Evolutionary conservation across 371 early-diverging fungal species (phyloP).

Genomic region (Rhizopus delemar): DNA sequence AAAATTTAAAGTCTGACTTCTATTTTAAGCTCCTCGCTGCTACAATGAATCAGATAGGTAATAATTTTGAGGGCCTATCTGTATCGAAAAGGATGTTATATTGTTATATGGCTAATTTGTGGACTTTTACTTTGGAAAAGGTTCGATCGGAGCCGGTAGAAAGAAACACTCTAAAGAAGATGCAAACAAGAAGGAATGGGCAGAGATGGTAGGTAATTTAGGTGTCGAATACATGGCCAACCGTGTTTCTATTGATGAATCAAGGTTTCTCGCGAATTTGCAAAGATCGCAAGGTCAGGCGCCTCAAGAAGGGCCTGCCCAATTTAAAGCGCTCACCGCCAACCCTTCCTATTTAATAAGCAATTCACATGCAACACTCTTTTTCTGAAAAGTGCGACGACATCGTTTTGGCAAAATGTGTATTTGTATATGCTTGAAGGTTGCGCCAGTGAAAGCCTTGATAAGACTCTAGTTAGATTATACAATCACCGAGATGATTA

Average conservation of each 20-base stretch:
- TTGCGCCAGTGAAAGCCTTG: too few species aligned
- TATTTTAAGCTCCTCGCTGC: conserved; percentile 10
- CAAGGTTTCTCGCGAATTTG: conserved; percentile 9
- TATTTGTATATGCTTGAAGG: too few species aligned
- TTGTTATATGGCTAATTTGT: conserved; percentile 13
- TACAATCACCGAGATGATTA: too few species aligned
- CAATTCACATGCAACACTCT: too few species aligned
- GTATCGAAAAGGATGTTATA: conserved; percentile 11
- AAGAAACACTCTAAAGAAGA: conserved; percentile 10
- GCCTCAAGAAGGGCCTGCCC: conserved; percentile 6
- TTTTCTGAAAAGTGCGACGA: too few species aligned
- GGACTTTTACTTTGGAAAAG: conserved; percentile 8
- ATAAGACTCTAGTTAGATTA: too few species aligned
- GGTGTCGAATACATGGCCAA: conserved; percentile 17
- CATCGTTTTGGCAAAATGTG: too few species aligned
- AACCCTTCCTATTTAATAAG: not conserved
- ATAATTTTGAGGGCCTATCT: conserved; percentile 7
- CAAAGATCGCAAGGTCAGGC: conserved; percentile 11
- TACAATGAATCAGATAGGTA: conserved; percentile 14
- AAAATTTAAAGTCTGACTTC: conserved; percentile 6
- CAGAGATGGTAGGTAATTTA: not conserved
- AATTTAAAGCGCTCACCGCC: conserved; percentile 10
- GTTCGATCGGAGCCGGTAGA: conserved; percentile 8
- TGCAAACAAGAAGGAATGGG: conserved; percentile 15
- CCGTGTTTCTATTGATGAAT: conserved; percentile 3